Conservation (phyloP, 768 basidiomycete genomes). For the Naganishia onofrii region DNA sequence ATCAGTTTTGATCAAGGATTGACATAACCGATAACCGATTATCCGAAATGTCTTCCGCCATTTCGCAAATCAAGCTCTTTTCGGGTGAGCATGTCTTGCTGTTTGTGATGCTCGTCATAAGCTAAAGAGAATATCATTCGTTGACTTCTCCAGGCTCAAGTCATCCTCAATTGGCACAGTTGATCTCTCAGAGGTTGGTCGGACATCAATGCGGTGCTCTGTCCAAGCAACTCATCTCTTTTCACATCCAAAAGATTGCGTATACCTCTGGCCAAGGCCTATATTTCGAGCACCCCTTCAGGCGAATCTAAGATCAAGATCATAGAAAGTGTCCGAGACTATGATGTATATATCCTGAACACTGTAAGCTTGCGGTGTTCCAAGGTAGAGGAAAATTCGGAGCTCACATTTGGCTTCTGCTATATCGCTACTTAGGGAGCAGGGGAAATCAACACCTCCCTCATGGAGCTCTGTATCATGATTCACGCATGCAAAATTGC, state of each 20-base stretch:
- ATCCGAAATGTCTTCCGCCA: slow-evolving; percentile 47
- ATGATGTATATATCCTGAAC: slow-evolving; percentile 98
- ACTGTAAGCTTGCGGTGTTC: slow-evolving; percentile 39
- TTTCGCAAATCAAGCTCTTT: slow-evolving; percentile 55
- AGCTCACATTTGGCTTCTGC: background rate
- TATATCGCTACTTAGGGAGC: slow-evolving; percentile 37
- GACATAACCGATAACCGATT: background rate
- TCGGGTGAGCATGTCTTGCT: slow-evolving; percentile 46
- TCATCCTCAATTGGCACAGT: slow-evolving; percentile 93
- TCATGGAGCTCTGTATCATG: slow-evolving; percentile 98
- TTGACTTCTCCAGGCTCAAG: slow-evolving; percentile 69
- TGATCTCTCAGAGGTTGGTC: slow-evolving; percentile 94
- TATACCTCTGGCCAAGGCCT: slow-evolving; percentile 62
- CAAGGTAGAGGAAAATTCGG: too few relatives aligned
- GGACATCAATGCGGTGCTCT: slow-evolving; percentile 38
- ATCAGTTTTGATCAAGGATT: background rate
- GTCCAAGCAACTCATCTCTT: background rate
- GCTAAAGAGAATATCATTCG: background rate
- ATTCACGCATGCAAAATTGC: slow-evolving; percentile 97
- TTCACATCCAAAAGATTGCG: slow-evolving; percentile 61
- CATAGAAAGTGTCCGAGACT: slow-evolving; percentile 89
- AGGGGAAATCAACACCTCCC: slow-evolving; percentile 83
- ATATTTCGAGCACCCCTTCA: slow-evolving; percentile 70
- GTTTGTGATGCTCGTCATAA: background rate
- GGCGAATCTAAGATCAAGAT: slow-evolving; percentile 96